Evolutionary conservation across 495 filamentous ascomycete genomes (phyloP).

Genomic region (Hypoxylon cercidicola): DNA sequence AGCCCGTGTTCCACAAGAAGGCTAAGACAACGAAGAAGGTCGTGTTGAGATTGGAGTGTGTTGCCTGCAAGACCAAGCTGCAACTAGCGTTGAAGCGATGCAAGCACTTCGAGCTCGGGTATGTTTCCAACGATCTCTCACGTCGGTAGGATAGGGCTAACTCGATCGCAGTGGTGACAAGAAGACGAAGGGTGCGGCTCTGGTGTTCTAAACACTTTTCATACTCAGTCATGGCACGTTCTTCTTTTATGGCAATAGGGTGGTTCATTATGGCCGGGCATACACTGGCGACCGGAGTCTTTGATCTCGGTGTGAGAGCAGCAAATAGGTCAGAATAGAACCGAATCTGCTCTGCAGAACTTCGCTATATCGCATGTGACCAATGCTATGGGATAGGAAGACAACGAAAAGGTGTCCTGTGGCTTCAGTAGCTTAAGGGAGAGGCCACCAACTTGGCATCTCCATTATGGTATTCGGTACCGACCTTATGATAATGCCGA

Average conservation of each 20-base stretch:
- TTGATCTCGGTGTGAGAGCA: conserved; percentile 41
- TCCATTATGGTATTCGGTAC: not conserved
- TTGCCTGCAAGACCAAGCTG: conserved; percentile 96
- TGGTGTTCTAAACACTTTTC: conserved; percentile 84
- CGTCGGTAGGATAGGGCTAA: not conserved
- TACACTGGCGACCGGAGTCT: conserved; percentile 44
- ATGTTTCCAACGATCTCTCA: conserved; percentile 54
- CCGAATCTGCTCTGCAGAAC: conserved; percentile 37
- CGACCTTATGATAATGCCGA: too few species aligned
- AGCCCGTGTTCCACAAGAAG: conserved; percentile 93
- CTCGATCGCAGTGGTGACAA: conserved; percentile 88
- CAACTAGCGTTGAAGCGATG: conserved; percentile 97
- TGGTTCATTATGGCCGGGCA: conserved; percentile 44
- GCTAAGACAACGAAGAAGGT: conserved; percentile 99
- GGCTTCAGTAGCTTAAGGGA: too few species aligned
- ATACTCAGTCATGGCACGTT: conserved; percentile 36
- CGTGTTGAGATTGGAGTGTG: conserved; percentile 97
- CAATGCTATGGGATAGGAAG: conserved; percentile 22
- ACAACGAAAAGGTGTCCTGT: not conserved
- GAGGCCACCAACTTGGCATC: too few species aligned
- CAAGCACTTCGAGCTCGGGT: conserved; percentile 99
- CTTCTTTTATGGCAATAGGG: conserved; percentile 43
- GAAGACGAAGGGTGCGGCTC: conserved; percentile 99
- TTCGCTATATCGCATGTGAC: conserved; percentile 23
- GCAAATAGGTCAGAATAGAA: conserved; percentile 43